Base-by-base conservation (phyloP, 2,329 filamentous ascomycete genomes). In the Elsinoe necatrix region DNA sequence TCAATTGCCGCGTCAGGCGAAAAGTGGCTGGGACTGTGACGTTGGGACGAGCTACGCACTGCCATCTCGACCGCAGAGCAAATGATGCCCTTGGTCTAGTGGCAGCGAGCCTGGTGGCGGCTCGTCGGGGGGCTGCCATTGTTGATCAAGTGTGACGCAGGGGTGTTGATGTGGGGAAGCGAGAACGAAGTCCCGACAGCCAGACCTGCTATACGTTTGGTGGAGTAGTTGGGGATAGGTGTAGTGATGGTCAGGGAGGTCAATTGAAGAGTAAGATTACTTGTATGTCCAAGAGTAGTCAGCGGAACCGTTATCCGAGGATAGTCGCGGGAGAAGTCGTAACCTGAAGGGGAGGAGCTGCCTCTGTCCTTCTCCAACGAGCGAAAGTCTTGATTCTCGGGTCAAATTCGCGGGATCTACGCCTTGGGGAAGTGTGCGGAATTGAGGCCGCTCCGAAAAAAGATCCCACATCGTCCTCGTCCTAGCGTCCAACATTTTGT, bases 291-390 rank as follows among this genome's bases (percentile, higher is more conserved):
- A 52, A 39, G 34, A 52, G 23, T 25, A 39, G 29, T 37, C 29
- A 39, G 34, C 48, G 48, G 48, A 52, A 52, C 29, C n/a, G 48
- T 21, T 52, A 52, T 52, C 48, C 48, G 48, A 52, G 48, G 48
- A 52, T 52, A 52, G 29, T 9, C 29, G 29, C 48, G 48, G 48
- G 34, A 52, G 48, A 52, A 52, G 48, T 52, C 48, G 48, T 48
- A 25, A 48, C 16, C 3, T 52, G 31, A 52, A 23, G 29, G n/a
- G 11, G 23, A 37, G 11, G 47, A 23, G 16, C n/a, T 25, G 27
- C 47, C 27, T 20, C 31, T 20, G 25, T 29, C 16, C 14, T 37
- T 52, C 48, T 52, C 31, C 48, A 37, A 29, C 45, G 45, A 50
- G 45, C 6, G 6, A 12, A 12, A 37, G 27, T 52, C 29, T 52